phyloP scores from a whole-genome alignment of 2,329 filamentous ascomycete genomes.

The Thelonectria olida region DNA sequence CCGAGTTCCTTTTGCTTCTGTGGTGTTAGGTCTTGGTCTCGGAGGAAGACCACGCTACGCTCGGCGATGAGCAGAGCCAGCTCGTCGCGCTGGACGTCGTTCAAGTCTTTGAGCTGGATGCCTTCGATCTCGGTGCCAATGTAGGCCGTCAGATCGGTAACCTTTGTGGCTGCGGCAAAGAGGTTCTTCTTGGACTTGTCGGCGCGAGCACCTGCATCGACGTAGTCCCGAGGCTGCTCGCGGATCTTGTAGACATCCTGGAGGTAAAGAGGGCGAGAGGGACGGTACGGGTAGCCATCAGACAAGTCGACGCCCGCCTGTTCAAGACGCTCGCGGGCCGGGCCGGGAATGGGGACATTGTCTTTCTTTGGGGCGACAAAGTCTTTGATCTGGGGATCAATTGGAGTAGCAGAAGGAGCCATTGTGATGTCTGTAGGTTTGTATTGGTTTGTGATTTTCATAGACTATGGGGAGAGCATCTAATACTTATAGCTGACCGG shows the following conservation, averaged over 20 bases:
- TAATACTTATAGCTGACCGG: not conserved
- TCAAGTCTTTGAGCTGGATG: constrained; percentile 70
- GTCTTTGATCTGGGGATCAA: constrained; percentile 70
- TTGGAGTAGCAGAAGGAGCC: constrained; percentile 68
- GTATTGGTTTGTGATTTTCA: not conserved
- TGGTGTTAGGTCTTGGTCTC: constrained; percentile 69
- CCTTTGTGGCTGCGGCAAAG: constrained; percentile 68
- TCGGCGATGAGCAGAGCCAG: constrained; percentile 70
- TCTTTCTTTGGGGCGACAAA: constrained; percentile 71
- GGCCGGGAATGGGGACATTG: constrained; percentile 67
- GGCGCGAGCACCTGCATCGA: constrained; percentile 71
- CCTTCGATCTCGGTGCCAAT: constrained; percentile 74
- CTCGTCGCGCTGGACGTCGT: constrained; percentile 67
- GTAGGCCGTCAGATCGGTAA: constrained; percentile 68
- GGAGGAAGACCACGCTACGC: constrained; percentile 72
- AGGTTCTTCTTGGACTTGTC: constrained; percentile 71
- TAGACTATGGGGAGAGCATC: not conserved
- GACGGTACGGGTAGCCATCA: constrained; percentile 76
- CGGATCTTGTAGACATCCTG: constrained; percentile 76
- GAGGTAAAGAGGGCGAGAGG: constrained; percentile 71
- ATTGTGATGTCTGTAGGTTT: constrained; percentile 38
- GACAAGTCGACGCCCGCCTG: constrained; percentile 77
- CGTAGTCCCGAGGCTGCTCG: constrained; percentile 60
- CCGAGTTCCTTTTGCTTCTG: constrained; percentile 72
- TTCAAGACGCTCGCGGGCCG: constrained; percentile 66